A percentile compares a stretch with the other conserved stretches of the same genome.
Conservation (phyloP, 192 early-diverging fungal species). For the Coemansia erecta region DNA sequence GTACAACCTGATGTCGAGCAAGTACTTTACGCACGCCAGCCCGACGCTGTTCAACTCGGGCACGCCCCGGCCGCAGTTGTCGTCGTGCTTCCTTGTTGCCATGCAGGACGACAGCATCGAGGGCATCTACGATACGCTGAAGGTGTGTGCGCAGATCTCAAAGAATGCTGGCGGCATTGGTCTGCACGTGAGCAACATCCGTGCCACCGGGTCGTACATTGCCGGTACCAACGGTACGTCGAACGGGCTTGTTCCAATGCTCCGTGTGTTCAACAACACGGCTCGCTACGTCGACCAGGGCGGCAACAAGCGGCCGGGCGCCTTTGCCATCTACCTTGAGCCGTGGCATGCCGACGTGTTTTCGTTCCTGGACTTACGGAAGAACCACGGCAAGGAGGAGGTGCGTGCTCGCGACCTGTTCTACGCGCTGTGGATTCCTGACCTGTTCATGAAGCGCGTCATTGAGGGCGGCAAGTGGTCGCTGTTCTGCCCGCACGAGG, state of each 20-base stretch:
- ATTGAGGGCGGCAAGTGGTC: constrained; percentile 91
- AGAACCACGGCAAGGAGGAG: constrained; percentile 99
- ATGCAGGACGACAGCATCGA: constrained; percentile 98
- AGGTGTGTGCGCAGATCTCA: constrained; percentile 95
- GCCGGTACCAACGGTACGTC: constrained; percentile 97
- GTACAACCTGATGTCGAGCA: constrained; percentile 88
- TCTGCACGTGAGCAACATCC: constrained; percentile 95
- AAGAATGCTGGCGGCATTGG: constrained; percentile 98
- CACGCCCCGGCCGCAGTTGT: constrained; percentile 92
- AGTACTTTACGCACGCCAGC: constrained; percentile 94
- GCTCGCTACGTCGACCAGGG: constrained; percentile 99
- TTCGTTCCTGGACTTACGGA: constrained; percentile 91
- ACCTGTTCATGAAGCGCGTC: constrained; percentile 98
- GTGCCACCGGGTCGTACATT: constrained; percentile 93
- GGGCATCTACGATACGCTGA: constrained; percentile 97
- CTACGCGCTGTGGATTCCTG: constrained; percentile 96
- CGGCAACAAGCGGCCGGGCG: constrained; percentile 96
- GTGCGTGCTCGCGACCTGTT: constrained; percentile 94
- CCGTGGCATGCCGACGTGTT: constrained; percentile 99
- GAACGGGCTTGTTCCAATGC: constrained; percentile 95
- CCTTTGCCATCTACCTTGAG: constrained; percentile 98
- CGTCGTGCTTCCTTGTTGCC: constrained; percentile 91
- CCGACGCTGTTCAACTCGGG: constrained; percentile 99
- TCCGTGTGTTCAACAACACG: constrained; percentile 98
- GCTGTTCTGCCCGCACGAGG: constrained; percentile 93